Evolutionary conservation across 1,139 yeast genomes (phyloP).

Genomic region (Suhomyces guaymorum): DNA sequence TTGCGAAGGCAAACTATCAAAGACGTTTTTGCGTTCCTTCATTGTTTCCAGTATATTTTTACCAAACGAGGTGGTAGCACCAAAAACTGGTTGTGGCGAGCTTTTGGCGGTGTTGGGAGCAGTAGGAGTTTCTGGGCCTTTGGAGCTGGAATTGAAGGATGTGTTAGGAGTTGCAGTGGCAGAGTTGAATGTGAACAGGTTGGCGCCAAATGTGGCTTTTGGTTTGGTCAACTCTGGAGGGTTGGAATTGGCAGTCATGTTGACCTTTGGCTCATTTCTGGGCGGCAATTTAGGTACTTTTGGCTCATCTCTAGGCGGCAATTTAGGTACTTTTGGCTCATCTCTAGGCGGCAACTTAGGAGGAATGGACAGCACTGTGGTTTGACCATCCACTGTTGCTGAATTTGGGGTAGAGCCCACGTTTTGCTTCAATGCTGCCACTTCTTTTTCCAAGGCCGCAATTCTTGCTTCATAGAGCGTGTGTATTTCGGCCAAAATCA

Average conservation of each 20-base stretch:
- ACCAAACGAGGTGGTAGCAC: slow-evolving; percentile 59
- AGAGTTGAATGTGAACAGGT: slow-evolving; percentile 27
- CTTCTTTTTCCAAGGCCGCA: slow-evolving; percentile 23
- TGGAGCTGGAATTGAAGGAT: slow-evolving; percentile 16
- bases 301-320: no score
- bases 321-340: no score
- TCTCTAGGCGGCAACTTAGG: no score
- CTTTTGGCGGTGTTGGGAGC: slow-evolving; percentile 14
- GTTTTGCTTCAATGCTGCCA: slow-evolving; percentile 17
- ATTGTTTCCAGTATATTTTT: slow-evolving; percentile 30
- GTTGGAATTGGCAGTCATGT: background rate
- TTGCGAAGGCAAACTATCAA: slow-evolving; percentile 28
- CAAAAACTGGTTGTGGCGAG: slow-evolving; percentile 38
- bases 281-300: no score
- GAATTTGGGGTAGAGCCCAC: no score
- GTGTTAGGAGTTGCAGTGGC: slow-evolving; percentile 24
- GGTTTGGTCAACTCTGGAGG: slow-evolving; percentile 8
- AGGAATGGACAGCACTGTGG: no score
- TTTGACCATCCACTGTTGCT: no score
- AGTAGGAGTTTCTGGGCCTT: slow-evolving; percentile 12
- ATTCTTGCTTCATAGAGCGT: slow-evolving; percentile 22
- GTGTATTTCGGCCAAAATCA: slow-evolving; percentile 9
- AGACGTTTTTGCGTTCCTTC: slow-evolving; percentile 36
- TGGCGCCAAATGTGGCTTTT: slow-evolving; percentile 35
- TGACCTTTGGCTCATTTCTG: background rate